These are phyloP conservation scores for Pyricularia grisea DNA, from an alignment of 2,329 filamentous ascomycete genomes.

Conservation along the genomic window DNA sequence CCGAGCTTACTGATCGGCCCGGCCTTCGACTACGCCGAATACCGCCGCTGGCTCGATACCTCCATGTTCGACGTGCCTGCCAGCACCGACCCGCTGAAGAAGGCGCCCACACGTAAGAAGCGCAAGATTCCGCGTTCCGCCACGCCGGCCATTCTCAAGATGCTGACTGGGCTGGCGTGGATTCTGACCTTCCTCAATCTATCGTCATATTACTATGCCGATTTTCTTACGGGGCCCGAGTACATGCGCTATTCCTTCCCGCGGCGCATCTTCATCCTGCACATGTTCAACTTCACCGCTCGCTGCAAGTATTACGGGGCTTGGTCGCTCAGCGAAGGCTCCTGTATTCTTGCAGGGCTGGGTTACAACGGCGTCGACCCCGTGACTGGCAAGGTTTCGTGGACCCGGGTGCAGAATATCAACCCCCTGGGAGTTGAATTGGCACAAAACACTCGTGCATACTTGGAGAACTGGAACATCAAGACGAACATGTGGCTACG, in stretches of 20 bases:
- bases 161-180: slow-evolving; percentile 65
- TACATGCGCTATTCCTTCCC: slow-evolving; percentile 62
- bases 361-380: slow-evolving; percentile 92
- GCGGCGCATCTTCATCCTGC: slow-evolving; percentile 66
- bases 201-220: slow-evolving; percentile 54
- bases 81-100: slow-evolving; percentile 74
- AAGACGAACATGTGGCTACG: slow-evolving; percentile 96
- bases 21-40: slow-evolving; percentile 91
- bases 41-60: slow-evolving; percentile 84
- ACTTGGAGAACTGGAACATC: slow-evolving; percentile 93
- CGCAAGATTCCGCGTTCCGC: slow-evolving; percentile 87
- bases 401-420: slow-evolving; percentile 87
- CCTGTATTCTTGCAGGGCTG: slow-evolving; percentile 86
- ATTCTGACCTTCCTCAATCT: slow-evolving; percentile 70
- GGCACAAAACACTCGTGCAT: slow-evolving; percentile 88
- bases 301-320: slow-evolving; percentile 95
- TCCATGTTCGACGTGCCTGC: slow-evolving; percentile 86
- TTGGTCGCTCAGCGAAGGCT: slow-evolving; percentile 86
- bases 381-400: slow-evolving; percentile 73
- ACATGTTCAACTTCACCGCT: slow-evolving; percentile 74
- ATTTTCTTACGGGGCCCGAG: slow-evolving; percentile 52
- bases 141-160: slow-evolving; percentile 73
- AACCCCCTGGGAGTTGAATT: slow-evolving; percentile 76
- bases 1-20: slow-evolving; percentile 83
- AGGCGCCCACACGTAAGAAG: slow-evolving; percentile 78